These are phyloP conservation scores for Trichoderma cornu-damae DNA, from an alignment of 2,329 filamentous ascomycete genomes.

Conservation along the genomic window DNA sequence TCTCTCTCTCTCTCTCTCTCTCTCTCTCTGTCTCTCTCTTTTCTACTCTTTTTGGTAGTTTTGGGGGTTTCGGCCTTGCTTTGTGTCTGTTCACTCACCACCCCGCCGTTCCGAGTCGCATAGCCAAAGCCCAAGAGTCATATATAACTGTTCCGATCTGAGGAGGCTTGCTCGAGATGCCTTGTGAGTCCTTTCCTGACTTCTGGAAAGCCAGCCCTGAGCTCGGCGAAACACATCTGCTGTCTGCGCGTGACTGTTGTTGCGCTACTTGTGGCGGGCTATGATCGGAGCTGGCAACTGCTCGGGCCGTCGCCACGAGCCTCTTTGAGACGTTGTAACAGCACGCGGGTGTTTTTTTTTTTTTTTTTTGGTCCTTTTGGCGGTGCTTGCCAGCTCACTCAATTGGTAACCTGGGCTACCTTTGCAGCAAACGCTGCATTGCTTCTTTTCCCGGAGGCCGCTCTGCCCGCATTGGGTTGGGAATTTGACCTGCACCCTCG, in stretches of 20 bases:
- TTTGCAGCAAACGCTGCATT: neutral
- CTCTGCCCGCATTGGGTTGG: too few species aligned
- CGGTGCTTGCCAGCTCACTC: neutral
- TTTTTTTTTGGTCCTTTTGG: neutral
- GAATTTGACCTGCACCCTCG: neutral
- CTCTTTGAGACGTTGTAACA: neutral
- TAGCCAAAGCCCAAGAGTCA: neutral
- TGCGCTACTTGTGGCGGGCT: slow-evolving; percentile 1
- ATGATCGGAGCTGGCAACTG: neutral
- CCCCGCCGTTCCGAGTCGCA: slow-evolving; percentile 14
- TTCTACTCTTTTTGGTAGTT: neutral
- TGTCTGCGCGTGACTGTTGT: neutral
- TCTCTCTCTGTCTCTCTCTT: too few species aligned
- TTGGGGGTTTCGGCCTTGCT: slow-evolving; percentile 3
- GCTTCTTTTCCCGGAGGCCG: neutral
- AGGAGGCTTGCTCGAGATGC: slow-evolving; percentile 33
- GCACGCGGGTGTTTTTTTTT: neutral
- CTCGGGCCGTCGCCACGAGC: neutral
- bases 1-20: too few species aligned
- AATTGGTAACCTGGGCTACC: slow-evolving; percentile 6
- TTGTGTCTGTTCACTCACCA: neutral
- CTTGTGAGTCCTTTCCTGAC: slow-evolving; percentile 32
- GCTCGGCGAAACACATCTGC: neutral
- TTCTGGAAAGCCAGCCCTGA: slow-evolving; percentile 12
- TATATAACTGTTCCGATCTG: slow-evolving; percentile 20